Conservation (phyloP, 2,329 filamentous ascomycete genomes). For the Alternaria triticimaculans region DNA sequence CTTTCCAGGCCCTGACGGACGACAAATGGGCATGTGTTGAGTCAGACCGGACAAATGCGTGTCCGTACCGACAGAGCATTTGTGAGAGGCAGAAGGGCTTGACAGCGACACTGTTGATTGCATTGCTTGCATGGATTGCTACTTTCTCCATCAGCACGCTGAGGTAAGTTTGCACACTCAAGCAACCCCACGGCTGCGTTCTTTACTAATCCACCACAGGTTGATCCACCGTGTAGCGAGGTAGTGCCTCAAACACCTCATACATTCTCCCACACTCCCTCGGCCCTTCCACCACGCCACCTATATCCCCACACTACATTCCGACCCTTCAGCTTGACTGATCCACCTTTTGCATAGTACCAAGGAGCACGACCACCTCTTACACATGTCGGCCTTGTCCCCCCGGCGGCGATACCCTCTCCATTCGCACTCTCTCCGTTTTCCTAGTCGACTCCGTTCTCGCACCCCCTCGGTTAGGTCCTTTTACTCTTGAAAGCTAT, state of each 20-base stretch:
- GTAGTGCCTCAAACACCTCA: constrained; percentile 25
- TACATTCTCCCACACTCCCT: constrained; percentile 1
- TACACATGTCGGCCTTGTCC: constrained; percentile 9
- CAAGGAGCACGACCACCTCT: constrained; percentile 1
- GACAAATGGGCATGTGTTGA: constrained; percentile 60
- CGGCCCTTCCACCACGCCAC: constrained; percentile 2
- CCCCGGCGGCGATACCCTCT: constrained; percentile 3
- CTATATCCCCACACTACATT: constrained; percentile 1
- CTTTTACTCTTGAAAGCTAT: constrained; percentile 11
- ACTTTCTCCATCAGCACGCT: constrained; percentile 81
- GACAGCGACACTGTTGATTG: constrained; percentile 78
- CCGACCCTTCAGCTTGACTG: constrained; percentile 6
- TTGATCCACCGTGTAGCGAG: constrained; percentile 40
- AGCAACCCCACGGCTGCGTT: too few relatives aligned
- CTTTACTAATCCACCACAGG: constrained; percentile 21
- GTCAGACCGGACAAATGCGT: constrained; percentile 14
- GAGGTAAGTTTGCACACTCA: constrained; percentile 43
- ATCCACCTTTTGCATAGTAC: not conserved
- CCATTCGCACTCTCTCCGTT: constrained; percentile 10
- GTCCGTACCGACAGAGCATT: constrained; percentile 52
- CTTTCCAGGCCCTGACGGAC: constrained; percentile 80
- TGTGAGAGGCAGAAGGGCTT: constrained; percentile 72
- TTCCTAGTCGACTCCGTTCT: constrained; percentile 14
- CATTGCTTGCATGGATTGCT: constrained; percentile 85
- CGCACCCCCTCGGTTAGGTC: constrained; percentile 7